These are phyloP conservation scores for Verbascum thapsus DNA, from an alignment of 257 asterid species.

Conservation along the genomic window DNA sequence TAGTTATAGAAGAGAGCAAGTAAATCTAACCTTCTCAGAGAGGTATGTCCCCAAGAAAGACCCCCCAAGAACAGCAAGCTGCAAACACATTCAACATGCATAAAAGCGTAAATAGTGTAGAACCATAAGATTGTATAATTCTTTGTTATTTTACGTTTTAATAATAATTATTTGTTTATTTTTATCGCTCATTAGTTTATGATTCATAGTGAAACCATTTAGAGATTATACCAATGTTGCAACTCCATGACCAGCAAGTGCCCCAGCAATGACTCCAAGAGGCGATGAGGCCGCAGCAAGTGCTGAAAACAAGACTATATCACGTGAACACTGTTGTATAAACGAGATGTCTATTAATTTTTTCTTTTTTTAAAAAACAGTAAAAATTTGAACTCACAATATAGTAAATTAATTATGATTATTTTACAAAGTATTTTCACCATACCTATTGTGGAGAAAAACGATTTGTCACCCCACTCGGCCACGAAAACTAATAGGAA, in stretches of 20 bases:
- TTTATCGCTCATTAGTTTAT: not conserved
- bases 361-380: not conserved
- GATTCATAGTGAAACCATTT: not conserved
- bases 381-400: not conserved
- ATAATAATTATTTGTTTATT: too few species aligned
- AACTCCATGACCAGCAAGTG: conserved; percentile 92
- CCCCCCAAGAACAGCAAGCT: conserved; percentile 98
- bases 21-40: conserved; percentile 74
- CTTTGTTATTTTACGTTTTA: too few species aligned
- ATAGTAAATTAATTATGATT: not conserved
- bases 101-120: too few species aligned
- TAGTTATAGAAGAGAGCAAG: not conserved
- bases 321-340: conserved; percentile 20
- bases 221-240: conserved; percentile 69
- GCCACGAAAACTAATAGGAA: conserved; percentile 90
- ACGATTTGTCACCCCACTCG: conserved; percentile 99
- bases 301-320: conserved; percentile 49
- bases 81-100: conserved; percentile 29
- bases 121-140: too few species aligned
- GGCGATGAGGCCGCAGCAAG: conserved; percentile 99
- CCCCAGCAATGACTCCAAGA: conserved; percentile 96
- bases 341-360: not conserved
- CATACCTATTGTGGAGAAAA: conserved; percentile 92
- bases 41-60: conserved; percentile 87
- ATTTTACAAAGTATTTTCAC: not conserved